Percentiles rank a stretch among this genome's conserved stretches.
Conservation (phyloP, 768 basidiomycete genomes). For the Panaeolus papilionaceus region DNA sequence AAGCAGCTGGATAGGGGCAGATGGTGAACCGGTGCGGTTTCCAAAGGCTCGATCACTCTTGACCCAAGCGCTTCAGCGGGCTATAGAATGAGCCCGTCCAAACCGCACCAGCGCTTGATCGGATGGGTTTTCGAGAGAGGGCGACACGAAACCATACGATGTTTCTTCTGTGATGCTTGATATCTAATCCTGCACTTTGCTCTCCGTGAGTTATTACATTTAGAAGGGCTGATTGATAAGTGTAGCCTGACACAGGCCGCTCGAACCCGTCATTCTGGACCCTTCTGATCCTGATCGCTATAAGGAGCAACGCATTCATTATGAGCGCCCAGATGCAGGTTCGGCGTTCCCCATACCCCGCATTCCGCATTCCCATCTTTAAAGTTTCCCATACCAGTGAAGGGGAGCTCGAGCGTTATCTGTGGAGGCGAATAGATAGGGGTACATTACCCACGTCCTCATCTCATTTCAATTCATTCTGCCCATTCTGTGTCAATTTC, state of each 20-base stretch:
- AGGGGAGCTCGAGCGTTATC: neutral
- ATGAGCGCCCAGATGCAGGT: conserved; percentile 7
- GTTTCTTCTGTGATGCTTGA: neutral
- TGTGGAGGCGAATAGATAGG: neutral
- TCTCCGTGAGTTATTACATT: neutral
- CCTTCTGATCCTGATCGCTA: neutral
- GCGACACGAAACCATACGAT: neutral
- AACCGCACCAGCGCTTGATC: neutral
- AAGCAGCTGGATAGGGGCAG: neutral
- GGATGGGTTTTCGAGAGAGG: neutral
- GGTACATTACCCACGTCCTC: neutral
- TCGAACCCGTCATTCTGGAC: neutral
- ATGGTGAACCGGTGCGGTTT: neutral
- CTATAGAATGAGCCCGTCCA: neutral
- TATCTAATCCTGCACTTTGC: neutral
- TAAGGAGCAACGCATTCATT: conserved; percentile 2
- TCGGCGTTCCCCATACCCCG: neutral
- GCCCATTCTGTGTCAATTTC: neutral
- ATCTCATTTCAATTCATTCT: neutral
- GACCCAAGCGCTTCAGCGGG: neutral
- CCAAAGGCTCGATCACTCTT: neutral
- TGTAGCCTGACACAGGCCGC: neutral
- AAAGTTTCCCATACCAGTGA: neutral
- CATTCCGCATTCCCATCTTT: neutral
- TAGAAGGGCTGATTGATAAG: neutral